Conservation (phyloP, 306 rosid genomes). For the Begonia fuchsioides region DNA sequence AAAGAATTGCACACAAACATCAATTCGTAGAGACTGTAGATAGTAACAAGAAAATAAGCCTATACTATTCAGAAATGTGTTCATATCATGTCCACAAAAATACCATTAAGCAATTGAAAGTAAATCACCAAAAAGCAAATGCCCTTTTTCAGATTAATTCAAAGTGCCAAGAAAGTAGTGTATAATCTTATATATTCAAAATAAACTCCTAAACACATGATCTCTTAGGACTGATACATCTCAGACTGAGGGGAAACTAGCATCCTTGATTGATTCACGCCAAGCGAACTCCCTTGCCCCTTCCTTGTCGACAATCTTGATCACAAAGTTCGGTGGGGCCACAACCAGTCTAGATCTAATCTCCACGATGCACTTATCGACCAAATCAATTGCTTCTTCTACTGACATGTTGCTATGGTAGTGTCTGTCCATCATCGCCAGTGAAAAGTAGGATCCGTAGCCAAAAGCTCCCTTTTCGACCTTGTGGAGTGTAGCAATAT, state of each 20-base stretch:
- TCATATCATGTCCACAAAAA: no score
- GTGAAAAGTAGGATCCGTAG: constrained; percentile 78
- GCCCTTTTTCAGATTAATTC: no score
- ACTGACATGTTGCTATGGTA: constrained; percentile 67
- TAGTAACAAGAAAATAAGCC: no score
- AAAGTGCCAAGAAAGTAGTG: not conserved
- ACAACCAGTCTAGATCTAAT: constrained; percentile 63
- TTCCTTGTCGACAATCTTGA: constrained; percentile 80
- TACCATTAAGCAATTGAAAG: no score
- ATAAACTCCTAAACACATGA: not conserved
- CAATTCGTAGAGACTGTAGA: no score
- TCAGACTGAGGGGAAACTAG: constrained; percentile 26
- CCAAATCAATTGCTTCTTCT: constrained; percentile 66
- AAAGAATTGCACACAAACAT: no score
- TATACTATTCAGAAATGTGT: no score
- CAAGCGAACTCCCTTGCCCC: constrained; percentile 85
- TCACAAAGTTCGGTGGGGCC: constrained; percentile 82
- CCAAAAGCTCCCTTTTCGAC: constrained; percentile 97
- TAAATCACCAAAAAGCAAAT: no score
- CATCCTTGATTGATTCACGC: constrained; percentile 54
- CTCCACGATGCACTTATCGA: constrained; percentile 70
- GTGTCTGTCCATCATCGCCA: constrained; percentile 91
- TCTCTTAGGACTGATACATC: not conserved
- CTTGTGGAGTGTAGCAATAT: constrained; percentile 94
- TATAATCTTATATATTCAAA: not conserved